phyloP scores from a whole-genome alignment of 768 basidiomycete species.

The Lyophyllum semitale region DNA sequence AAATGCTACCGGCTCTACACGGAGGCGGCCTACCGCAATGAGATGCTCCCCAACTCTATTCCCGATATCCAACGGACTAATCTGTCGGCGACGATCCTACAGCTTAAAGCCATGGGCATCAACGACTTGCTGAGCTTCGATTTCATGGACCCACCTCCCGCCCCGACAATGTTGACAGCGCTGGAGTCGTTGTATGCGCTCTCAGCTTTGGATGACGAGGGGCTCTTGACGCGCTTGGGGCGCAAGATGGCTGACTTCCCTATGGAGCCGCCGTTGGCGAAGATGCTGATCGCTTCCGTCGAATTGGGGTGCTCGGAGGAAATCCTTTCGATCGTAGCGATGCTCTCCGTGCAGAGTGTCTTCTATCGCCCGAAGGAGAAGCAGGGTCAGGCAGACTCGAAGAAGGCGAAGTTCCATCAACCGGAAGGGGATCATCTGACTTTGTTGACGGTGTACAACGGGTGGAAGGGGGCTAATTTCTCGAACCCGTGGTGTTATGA shows the following conservation, averaged over 20 bases:
- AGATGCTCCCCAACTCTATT: conserved; percentile 97
- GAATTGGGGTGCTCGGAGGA: conserved; percentile 98
- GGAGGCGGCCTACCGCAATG: conserved; percentile 96
- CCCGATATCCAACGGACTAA: conserved; percentile 98
- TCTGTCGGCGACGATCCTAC: conserved; percentile 87
- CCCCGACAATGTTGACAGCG: conserved; percentile 95
- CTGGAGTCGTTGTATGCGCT: conserved; percentile 93
- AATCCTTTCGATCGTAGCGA: conserved; percentile 94
- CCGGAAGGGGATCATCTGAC: conserved; percentile 97
- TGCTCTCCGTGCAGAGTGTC: conserved; percentile 94
- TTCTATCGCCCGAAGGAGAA: conserved; percentile 99
- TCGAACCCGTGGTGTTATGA: conserved; percentile 99
- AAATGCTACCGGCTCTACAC: conserved; percentile 99
- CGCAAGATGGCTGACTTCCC: conserved; percentile 99
- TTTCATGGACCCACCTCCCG: conserved; percentile 99
- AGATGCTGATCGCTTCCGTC: conserved; percentile 98
- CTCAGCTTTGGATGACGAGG: conserved; percentile 96
- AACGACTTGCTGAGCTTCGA: conserved; percentile 97
- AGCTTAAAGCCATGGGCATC: conserved; percentile 98
- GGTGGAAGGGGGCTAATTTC: conserved; percentile 95
- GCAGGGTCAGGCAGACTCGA: conserved; percentile 98
- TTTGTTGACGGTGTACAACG: conserved; percentile 93
- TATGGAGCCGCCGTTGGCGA: conserved; percentile 93
- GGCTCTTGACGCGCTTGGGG: conserved; percentile 88
- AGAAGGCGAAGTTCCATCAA: conserved; percentile 99